phyloP scores from a whole-genome alignment of 768 basidiomycete genomes.

The Suillus subaureus region DNA sequence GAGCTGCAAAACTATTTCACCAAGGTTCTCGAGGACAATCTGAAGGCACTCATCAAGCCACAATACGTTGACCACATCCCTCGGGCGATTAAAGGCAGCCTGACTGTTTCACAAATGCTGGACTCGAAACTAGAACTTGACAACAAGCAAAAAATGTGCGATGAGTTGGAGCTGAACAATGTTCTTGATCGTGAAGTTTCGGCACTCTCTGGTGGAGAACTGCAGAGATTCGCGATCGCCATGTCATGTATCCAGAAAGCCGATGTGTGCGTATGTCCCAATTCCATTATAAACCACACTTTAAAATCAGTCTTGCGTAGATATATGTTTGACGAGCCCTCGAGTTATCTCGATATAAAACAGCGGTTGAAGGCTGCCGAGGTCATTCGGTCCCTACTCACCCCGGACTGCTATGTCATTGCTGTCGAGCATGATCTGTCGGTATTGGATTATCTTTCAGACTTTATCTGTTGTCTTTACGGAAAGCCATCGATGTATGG shows the following conservation, averaged over 20 bases:
- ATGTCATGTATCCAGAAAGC: slow-evolving; percentile 95
- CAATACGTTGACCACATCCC: slow-evolving; percentile 99
- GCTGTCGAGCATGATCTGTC: slow-evolving; percentile 99
- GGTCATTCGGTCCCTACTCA: slow-evolving; percentile 87
- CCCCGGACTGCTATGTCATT: slow-evolving; percentile 87
- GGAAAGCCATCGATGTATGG: slow-evolving; percentile 98
- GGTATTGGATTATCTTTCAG: slow-evolving; percentile 96
- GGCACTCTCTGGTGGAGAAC: slow-evolving; percentile 93
- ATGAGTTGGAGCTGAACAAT: slow-evolving; percentile 84
- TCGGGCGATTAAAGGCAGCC: slow-evolving; percentile 86
- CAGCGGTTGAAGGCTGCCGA: slow-evolving; percentile 95
- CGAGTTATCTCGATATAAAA: slow-evolving; percentile 95
- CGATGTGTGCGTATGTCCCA: slow-evolving; percentile 73
- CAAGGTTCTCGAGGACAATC: slow-evolving; percentile 96
- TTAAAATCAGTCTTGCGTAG: slow-evolving; percentile 38
- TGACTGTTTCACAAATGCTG: slow-evolving; percentile 90
- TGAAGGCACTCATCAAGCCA: slow-evolving; percentile 98
- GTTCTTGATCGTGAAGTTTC: slow-evolving; percentile 83
- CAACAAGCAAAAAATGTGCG: slow-evolving; percentile 85
- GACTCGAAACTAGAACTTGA: slow-evolving; percentile 86
- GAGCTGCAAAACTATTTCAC: slow-evolving; percentile 99
- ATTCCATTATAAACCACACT: slow-evolving; percentile 7
- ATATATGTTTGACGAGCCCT: slow-evolving; percentile 99
- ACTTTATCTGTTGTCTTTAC: slow-evolving; percentile 97
- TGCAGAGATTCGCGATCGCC: slow-evolving; percentile 97